These are phyloP conservation scores for Chloropicon primus DNA, from an alignment of 139 green algal species.

Conservation along the genomic window DNA sequence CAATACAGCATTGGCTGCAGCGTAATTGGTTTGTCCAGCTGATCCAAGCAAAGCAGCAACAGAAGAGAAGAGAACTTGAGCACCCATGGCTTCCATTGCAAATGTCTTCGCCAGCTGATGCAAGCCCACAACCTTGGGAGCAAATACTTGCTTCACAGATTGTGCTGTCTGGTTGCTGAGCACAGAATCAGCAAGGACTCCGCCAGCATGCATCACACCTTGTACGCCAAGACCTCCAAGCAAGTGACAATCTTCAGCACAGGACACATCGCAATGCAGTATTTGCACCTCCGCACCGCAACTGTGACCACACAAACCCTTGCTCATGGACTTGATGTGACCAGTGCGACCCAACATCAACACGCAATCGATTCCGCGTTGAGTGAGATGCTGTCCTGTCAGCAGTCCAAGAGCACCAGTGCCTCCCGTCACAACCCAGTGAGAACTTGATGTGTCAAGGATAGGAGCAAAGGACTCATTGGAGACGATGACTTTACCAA, in stretches of 20 bases:
- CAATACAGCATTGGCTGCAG: constrained; percentile 54
- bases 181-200: constrained; percentile 50
- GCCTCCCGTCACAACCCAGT: background rate
- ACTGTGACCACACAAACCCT: background rate
- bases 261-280: background rate
- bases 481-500: background rate
- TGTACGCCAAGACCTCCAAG: background rate
- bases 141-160: constrained; percentile 27
- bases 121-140: constrained; percentile 5
- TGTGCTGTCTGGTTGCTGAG: constrained; percentile 36
- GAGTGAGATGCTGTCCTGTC: background rate
- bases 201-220: constrained; percentile 49
- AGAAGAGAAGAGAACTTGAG: constrained; percentile 56
- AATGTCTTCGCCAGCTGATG: background rate
- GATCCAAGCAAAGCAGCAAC: constrained; percentile 61
- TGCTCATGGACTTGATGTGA: no score
- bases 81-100: background rate
- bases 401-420: background rate
- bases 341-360: background rate
- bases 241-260: background rate
- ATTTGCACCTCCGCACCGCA: background rate
- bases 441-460: background rate
- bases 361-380: background rate
- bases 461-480: background rate
- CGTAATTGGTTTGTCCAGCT: constrained; percentile 65